A percentile compares a stretch with the other conserved stretches of the same genome.
Evolutionary conservation across 139 green algal species (phyloP).

Genomic region (Monoraphidium neglectum): DNA sequence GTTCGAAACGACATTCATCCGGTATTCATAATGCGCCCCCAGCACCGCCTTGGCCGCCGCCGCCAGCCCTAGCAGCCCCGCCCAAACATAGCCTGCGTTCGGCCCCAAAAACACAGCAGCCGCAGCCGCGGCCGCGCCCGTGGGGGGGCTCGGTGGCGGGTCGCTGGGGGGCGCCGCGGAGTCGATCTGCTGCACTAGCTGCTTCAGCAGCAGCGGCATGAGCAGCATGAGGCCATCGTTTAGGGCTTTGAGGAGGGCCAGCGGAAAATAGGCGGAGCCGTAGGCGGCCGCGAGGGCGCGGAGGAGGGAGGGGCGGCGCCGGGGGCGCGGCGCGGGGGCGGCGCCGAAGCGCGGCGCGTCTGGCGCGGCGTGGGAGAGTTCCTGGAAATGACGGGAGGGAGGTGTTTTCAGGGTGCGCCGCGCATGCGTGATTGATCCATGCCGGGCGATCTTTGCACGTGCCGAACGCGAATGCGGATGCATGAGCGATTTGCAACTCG

Average conservation of each 20-base stretch:
- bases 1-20: conserved; percentile 6
- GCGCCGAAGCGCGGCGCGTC: neutral
- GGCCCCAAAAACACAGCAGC: neutral
- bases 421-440: no score
- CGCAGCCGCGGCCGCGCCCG: conserved; percentile 17
- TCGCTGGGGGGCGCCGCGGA: neutral
- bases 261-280: neutral
- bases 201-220: conserved; percentile 76
- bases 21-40: conserved; percentile 73
- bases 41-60: conserved; percentile 52
- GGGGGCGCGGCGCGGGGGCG: neutral
- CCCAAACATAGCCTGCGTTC: conserved; percentile 19
- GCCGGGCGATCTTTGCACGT: no score
- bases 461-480: no score
- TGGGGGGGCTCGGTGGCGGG: no score
- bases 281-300: neutral
- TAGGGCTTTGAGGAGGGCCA: conserved; percentile 35
- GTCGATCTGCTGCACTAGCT: conserved; percentile 66
- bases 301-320: neutral
- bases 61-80: conserved; percentile 23
- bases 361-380: no score
- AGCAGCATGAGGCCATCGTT: conserved; percentile 74
- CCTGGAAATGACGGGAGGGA: neutral
- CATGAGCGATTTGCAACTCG: neutral
- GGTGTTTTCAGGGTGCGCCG: neutral